phyloP scores from a whole-genome alignment of 73 alveolate species.

The Durusdinium trenchii region DNA sequence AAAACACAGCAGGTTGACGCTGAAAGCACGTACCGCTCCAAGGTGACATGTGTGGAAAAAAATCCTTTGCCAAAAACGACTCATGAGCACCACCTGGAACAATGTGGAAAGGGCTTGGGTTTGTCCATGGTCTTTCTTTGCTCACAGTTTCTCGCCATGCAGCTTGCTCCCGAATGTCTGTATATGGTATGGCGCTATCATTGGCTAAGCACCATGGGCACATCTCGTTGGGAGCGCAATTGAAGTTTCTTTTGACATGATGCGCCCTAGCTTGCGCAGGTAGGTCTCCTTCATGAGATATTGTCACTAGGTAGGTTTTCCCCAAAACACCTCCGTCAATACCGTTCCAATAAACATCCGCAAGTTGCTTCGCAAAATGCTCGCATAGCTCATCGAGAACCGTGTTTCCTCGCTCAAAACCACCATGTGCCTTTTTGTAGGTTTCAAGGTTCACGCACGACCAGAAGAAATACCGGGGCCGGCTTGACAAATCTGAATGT shows the following conservation, averaged over 20 bases:
- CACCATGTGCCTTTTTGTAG: neutral
- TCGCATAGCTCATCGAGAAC: neutral
- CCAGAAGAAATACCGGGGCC: neutral
- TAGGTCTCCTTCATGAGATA: neutral
- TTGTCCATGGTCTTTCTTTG: neutral
- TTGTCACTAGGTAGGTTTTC: neutral
- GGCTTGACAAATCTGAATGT: neutral
- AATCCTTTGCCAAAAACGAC: neutral
- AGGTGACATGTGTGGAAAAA: conserved; percentile 6
- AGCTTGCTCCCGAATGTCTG: neutral
- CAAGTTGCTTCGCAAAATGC: neutral
- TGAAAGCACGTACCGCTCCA: neutral
- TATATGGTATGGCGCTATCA: neutral
- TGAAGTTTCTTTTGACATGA: neutral
- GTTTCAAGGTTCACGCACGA: neutral
- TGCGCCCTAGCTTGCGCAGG: neutral
- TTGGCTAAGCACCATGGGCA: conserved; percentile 34
- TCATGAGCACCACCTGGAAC: neutral
- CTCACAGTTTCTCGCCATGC: neutral
- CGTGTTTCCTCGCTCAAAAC: neutral
- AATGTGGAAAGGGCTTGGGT: neutral
- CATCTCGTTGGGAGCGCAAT: neutral
- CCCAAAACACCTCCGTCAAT: neutral
- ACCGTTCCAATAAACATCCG: neutral
- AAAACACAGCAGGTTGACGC: neutral